These are phyloP conservation scores for Albugo candida DNA, from an alignment of 352 stramenopile species.

Conservation along the genomic window DNA sequence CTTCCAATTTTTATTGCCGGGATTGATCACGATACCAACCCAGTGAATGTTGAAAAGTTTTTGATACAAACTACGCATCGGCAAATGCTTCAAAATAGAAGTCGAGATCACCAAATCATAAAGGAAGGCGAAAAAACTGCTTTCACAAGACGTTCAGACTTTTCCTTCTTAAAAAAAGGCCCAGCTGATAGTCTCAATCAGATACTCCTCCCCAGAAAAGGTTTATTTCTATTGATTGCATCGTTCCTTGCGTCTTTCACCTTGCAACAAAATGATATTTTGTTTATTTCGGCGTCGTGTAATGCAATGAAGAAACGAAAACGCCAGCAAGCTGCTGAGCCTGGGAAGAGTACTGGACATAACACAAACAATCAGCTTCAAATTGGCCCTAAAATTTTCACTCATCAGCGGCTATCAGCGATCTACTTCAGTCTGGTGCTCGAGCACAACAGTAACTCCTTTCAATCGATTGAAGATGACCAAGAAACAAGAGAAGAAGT, in stretches of 20 bases:
- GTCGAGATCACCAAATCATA: conserved; percentile 36
- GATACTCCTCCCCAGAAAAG: conserved; percentile 34
- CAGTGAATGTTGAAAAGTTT: not conserved
- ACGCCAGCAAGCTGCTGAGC: conserved; percentile 20
- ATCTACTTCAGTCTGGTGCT: conserved; percentile 37
- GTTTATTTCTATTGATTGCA: conserved; percentile 48
- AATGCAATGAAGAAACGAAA: conserved; percentile 14
- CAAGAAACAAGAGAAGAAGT: conserved; percentile 43
- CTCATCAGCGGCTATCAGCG: conserved; percentile 41
- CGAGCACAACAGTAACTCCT: conserved; percentile 6
- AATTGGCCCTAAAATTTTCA: conserved; percentile 55
- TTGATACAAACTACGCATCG: not conserved
- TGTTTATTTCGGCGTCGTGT: conserved; percentile 46
- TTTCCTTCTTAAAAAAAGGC: too few relatives aligned
- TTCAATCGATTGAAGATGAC: conserved; percentile 10
- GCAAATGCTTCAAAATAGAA: conserved; percentile 9
- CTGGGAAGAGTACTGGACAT: conserved; percentile 1
- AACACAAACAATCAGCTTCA: conserved; percentile 34
- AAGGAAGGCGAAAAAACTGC: conserved; percentile 20
- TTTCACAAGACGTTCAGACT: conserved; percentile 11
- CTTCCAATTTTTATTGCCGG: conserved; percentile 23
- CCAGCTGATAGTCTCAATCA: conserved; percentile 20
- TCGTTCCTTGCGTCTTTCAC: conserved; percentile 66
- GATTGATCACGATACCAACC: conserved; percentile 4
- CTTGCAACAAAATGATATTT: conserved; percentile 43